These are phyloP conservation scores for Centella asiatica DNA, from an alignment of 129 eudicot species.

Conservation along the genomic window DNA sequence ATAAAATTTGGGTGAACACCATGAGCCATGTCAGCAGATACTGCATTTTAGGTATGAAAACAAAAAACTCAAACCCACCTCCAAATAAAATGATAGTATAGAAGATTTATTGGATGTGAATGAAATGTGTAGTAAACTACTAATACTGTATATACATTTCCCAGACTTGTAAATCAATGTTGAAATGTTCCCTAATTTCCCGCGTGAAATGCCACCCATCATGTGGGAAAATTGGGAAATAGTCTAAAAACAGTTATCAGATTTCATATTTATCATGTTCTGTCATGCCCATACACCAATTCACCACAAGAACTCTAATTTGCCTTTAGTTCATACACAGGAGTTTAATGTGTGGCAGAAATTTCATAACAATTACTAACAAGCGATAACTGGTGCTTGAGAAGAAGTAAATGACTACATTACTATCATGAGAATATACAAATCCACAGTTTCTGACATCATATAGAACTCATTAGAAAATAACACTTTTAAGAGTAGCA, in stretches of 20 bases:
- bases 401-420: neutral
- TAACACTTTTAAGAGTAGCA: too few species aligned
- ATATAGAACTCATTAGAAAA: neutral
- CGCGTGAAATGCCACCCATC: neutral
- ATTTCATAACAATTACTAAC: neutral
- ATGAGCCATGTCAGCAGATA: constrained; percentile 99
- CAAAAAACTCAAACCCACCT: constrained; percentile 1
- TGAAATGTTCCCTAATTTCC: too few species aligned
- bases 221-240: too few species aligned
- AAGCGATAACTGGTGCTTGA: neutral
- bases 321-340: too few species aligned
- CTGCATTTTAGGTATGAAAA: constrained; percentile 27
- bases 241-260: neutral
- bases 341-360: too few species aligned
- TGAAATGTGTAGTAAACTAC: neutral
- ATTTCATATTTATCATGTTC: neutral
- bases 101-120: neutral
- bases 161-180: neutral
- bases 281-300: neutral
- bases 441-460: neutral
- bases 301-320: neutral
- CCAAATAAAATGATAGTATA: neutral
- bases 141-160: neutral
- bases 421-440: neutral
- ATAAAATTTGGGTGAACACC: constrained; percentile 91